A percentile compares a stretch with the other conserved stretches of the same genome.
phyloP scores from a whole-genome alignment of 1,139 yeast genomes.

The Kodamaea ohmeri region DNA sequence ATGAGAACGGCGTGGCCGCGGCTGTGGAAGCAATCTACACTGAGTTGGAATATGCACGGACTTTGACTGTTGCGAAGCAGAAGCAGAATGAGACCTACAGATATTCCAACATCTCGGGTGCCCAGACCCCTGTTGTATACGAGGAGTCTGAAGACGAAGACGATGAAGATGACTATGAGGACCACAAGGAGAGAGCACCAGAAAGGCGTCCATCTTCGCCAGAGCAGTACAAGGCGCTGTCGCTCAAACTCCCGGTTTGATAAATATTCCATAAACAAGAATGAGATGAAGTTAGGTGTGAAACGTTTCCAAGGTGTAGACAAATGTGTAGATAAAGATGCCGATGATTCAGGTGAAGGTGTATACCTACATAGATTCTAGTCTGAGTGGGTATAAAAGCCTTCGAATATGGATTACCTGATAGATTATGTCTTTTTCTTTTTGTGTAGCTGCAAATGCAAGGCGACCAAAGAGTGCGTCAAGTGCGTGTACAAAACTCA shows the following conservation, averaged over 20 bases:
- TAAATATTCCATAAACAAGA: too few relatives aligned
- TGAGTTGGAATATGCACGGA: slow-evolving; percentile 74
- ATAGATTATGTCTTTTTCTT: not conserved
- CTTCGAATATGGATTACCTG: too few relatives aligned
- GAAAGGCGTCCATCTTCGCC: not conserved
- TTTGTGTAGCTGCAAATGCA: slow-evolving; percentile 1
- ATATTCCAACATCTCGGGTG: slow-evolving; percentile 24
- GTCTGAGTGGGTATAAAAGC: too few relatives aligned
- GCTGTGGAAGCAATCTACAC: slow-evolving; percentile 78
- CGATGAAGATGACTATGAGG: slow-evolving; percentile 6
- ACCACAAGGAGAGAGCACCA: not conserved
- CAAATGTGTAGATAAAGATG: too few relatives aligned
- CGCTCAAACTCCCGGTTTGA: too few relatives aligned
- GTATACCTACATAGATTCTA: too few relatives aligned
- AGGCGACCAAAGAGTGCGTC: not conserved
- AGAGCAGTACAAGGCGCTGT: too few relatives aligned
- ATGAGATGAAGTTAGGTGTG: too few relatives aligned
- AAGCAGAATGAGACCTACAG: slow-evolving; percentile 24
- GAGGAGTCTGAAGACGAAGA: slow-evolving; percentile 20
- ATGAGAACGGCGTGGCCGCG: slow-evolving; percentile 73
- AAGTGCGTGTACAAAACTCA: slow-evolving; percentile 2
- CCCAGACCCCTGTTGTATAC: slow-evolving; percentile 28
- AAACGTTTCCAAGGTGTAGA: too few relatives aligned
- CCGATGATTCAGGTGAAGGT: too few relatives aligned
- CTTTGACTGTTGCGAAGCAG: slow-evolving; percentile 37